Evolutionary conservation across 495 filamentous ascomycete species (phyloP), one percentile per base, ranked within the genome.

Genomic region (Podospora bellae-mahoneyi): DNA sequence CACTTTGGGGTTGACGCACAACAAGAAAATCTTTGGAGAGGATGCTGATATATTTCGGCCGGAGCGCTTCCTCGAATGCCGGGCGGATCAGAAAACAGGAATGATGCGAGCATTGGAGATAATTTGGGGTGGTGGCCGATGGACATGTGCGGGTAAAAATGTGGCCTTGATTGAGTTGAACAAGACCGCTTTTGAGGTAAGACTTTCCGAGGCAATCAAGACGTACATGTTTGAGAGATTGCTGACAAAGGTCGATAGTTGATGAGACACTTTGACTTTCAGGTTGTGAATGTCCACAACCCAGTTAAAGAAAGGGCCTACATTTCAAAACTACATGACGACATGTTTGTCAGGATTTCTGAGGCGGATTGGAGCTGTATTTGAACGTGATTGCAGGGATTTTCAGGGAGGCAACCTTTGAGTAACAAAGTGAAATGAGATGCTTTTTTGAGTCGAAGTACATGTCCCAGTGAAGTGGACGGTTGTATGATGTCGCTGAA

Each of bases 41-140:
- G 80, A 85, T 67, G 76, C 75, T 0, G 69, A 83, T 48, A 26
- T 74, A 10, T 88, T 84, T 64, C 74, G 80, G 1, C 85, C 86
- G 0, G 85, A 84, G 66, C 76, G 85, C 54, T 87, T 85, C 82
- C 75, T 86, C 5, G 69, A 72, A 27, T 5, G 19, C 4, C 26
- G 6, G 13, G 26, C 19, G 68, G 72, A 5, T 67, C 19, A 15
- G 18, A 34, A 15, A 26, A 60, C 54, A 32, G 58, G 10, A 15
- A 60, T 23, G 30, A 39, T 23, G 32, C 67, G 34, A 34, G 57
- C 55, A 18, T 32, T 65, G 0, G 68, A 72, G 13, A 65, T 72
- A 3, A 28, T 65, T 1, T 72, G 64, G 23, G 68, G 68, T 0
- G 60, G 57, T 23, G 71, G 71, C 4, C 53, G 68, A 44, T 72